Percentiles rank a stretch among this genome's conserved stretches.
These are phyloP conservation scores for Heritiera littoralis DNA, from an alignment of 345 rosid species.

Conservation along the genomic window DNA sequence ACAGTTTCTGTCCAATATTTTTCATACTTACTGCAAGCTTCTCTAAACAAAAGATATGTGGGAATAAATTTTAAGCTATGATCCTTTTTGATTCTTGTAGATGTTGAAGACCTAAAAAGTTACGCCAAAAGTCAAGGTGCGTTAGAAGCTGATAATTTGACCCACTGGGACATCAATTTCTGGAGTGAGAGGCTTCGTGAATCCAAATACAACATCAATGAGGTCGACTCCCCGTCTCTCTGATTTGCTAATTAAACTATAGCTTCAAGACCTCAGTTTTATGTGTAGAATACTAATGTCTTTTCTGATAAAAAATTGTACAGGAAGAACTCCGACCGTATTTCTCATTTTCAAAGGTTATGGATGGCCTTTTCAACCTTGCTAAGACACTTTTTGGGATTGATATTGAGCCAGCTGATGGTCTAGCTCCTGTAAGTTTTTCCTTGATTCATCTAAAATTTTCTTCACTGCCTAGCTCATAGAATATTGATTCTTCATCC, in stretches of 20 bases:
- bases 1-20: neutral
- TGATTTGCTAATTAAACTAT: neutral
- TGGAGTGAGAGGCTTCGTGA: conserved; percentile 99
- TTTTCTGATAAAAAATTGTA: conserved; percentile 16
- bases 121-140: conserved; percentile 79
- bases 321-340: conserved; percentile 91
- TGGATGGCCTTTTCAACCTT: conserved; percentile 79
- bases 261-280: neutral
- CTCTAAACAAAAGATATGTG: neutral
- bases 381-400: conserved; percentile 74
- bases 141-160: conserved; percentile 64
- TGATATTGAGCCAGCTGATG: conserved; percentile 82
- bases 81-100: conserved; percentile 36
- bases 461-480: neutral
- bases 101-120: conserved; percentile 73
- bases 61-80: neutral
- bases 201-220: conserved; percentile 81
- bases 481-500: conserved; percentile 21
- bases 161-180: conserved; percentile 79
- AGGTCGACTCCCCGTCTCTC: conserved; percentile 45
- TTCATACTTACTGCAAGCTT: neutral
- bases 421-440: conserved; percentile 74
- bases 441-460: conserved; percentile 7
- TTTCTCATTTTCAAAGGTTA: conserved; percentile 89
- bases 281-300: neutral